Evolutionary conservation across 2,329 filamentous ascomycete genomes (phyloP), one percentile per base, ranked within the genome.

Genomic region (Epichloe bromicola): DNA sequence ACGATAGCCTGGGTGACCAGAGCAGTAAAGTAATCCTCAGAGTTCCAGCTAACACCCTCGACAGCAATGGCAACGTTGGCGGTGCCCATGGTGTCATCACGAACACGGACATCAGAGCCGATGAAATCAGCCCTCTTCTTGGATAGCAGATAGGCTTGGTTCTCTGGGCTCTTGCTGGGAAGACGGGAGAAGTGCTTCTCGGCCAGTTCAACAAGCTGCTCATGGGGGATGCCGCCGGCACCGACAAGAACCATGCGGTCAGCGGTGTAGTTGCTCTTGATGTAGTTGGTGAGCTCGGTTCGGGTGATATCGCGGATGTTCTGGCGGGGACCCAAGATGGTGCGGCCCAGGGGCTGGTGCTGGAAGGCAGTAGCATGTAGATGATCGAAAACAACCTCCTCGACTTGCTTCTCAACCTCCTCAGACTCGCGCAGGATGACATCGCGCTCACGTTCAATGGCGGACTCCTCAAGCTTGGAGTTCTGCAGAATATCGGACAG

Each of bases 311-410:
- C 89, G 70, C 89, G 82, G 71, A 98, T 98, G 80, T 98, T 98
- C 79, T 98, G 83, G 74, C 89, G 90, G 61, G 93, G 93, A 60
- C 93, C 93, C 58, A 98, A 82, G 70, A 98, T 98, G 62, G 93
- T 98, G 69, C 93, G 90, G 71, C 93, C 93, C 54, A 98, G 83
- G 56, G 93, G 86, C 77, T 98, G 93, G 68, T 84, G 79, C 77
- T 96, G 90, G 83, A 88, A 98, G 64, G 93, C 94, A 61, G 93
- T 98, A 65, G 93, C 91, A 74, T 98, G 93, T 54, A 98, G 79
- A 74, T 98, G 93, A 75, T 98, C 93, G 66, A 98, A 98, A 54
- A 98, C 94, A 60, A 98, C 93, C 75, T 98, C 93, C 77, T 98
- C 94, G 53, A 97, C 78, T 77, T 97, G 91, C 82, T 98, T 98